These are phyloP conservation scores for Astragalus glycyphyllos DNA, from an alignment of 306 rosid genomes.

Conservation along the genomic window DNA sequence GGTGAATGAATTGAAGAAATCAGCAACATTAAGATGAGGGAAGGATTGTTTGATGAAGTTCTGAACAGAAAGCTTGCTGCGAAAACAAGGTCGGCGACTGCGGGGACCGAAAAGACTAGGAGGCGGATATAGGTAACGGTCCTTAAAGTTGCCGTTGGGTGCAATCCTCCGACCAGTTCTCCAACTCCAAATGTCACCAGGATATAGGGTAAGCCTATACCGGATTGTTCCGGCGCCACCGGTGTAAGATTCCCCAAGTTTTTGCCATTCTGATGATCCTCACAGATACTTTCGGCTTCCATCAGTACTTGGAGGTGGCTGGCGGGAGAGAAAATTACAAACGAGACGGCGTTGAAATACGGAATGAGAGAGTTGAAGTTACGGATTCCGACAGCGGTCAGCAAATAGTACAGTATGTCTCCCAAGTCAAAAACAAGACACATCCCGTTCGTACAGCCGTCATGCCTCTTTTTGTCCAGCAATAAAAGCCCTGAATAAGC, in stretches of 20 bases:
- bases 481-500: no score
- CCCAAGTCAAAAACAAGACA: no score
- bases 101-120: constrained; percentile 29
- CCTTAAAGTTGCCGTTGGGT: constrained; percentile 57
- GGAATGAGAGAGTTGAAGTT: no score
- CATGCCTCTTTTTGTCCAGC: no score
- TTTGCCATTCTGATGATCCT: constrained; percentile 22
- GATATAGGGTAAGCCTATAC: constrained; percentile 75
- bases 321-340: no score
- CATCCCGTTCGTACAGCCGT: no score
- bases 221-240: constrained; percentile 55
- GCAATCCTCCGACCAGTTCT: constrained; percentile 65
- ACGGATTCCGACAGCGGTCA: no score
- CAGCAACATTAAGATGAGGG: constrained; percentile 49
- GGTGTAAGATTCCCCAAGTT: constrained; percentile 37
- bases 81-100: constrained; percentile 41
- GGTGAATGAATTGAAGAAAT: constrained; percentile 66
- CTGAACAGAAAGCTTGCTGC: constrained; percentile 71
- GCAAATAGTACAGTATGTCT: no score
- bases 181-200: constrained; percentile 81
- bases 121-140: constrained; percentile 77
- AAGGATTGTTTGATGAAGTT: constrained; percentile 52
- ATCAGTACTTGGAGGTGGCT: no score
- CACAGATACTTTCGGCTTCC: no score
- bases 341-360: no score